Percentiles rank a stretch among this genome's conserved stretches.
phyloP scores from a whole-genome alignment of 2,329 filamentous ascomycete genomes.

The Pseudogymnoascus pannorum region DNA sequence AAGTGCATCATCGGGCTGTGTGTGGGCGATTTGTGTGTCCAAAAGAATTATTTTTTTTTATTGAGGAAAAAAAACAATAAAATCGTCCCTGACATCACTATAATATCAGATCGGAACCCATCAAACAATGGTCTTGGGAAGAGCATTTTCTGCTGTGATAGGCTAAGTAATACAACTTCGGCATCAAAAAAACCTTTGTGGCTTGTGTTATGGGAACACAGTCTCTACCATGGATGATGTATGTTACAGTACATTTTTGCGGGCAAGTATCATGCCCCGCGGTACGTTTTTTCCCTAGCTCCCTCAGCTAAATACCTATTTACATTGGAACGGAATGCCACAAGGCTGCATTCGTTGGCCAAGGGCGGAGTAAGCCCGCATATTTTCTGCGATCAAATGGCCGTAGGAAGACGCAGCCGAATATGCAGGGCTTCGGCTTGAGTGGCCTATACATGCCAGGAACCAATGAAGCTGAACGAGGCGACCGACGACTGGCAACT shows the following conservation, averaged over 20 bases:
- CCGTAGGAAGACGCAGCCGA: background rate
- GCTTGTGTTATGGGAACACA: constrained; percentile 9
- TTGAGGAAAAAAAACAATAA: background rate
- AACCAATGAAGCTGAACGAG: constrained; percentile 7
- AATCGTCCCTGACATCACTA: constrained; percentile 2
- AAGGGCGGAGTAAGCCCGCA: constrained; percentile 4
- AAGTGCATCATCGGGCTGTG: constrained; percentile 36
- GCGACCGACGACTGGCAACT: background rate
- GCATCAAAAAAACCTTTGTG: constrained; percentile 8
- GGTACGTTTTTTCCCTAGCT: background rate
- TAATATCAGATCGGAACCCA: background rate
- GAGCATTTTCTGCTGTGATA: background rate
- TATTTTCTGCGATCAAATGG: constrained; percentile 4
- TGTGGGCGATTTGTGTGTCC: constrained; percentile 33
- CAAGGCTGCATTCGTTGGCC: constrained; percentile 8
- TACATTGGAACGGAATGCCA: constrained; percentile 6
- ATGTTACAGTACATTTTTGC: background rate
- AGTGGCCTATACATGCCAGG: constrained; percentile 4
- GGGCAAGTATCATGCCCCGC: constrained; percentile 2
- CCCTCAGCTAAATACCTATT: constrained; percentile 1
- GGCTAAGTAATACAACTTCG: background rate
- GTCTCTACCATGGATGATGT: background rate
- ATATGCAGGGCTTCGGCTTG: constrained; percentile 1
- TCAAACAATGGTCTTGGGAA: background rate
- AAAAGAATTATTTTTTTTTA: constrained; percentile 13